Evolutionary conservation across 2,329 filamentous ascomycete genomes (phyloP), one percentile per base, ranked within the genome.

Genomic region (Pseudohalonectria lignicola): DNA sequence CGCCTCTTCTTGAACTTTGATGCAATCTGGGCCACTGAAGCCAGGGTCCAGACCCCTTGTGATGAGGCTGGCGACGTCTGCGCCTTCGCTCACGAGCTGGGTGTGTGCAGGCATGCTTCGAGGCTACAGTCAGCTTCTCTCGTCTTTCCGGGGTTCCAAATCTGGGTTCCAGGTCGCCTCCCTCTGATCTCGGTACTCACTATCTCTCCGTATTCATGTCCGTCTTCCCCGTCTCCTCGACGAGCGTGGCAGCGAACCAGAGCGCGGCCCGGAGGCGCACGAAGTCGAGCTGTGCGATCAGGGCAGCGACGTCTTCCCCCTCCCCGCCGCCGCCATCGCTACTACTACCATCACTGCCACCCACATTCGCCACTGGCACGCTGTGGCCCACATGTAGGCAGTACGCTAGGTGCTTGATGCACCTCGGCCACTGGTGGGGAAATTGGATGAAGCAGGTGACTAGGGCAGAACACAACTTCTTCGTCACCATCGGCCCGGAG

Each of bases 391-490:
- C 54, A 36, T 61, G 69, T 15, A 83, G 62, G 39, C 74, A 82
- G 39, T 71, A 63, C 29, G 76, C 50, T n/a, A 86, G 59, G 49
- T 82, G 78, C 28, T 66, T 67, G 25, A 86, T 56, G 43, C 79
- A 84, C 36, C 61, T 62, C n/a, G 66, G 63, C 82, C 84, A 90
- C 5, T 72, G 62, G 10, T 68, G 61, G 10, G 82, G 74, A 43
- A 83, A 82, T 41, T 80, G 80, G 23, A 85, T 66, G 50, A 84
- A 87, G 52, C 81, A 86, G 16, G 81, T 81, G 13, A 82, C 79
- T 6, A 90, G 61, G 6, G 82, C 82, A n/a, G 82, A 81, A 46
- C 81, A 83, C 18, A 90, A 66, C 59, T 92, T 92, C 47, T 76
- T 76, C 16, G 75, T 66, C 6, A 86, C 81, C 38, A 86, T 65